phyloP scores from a whole-genome alignment of 192 early-diverging fungal genomes.

The Linnemannia schmuckeri region DNA sequence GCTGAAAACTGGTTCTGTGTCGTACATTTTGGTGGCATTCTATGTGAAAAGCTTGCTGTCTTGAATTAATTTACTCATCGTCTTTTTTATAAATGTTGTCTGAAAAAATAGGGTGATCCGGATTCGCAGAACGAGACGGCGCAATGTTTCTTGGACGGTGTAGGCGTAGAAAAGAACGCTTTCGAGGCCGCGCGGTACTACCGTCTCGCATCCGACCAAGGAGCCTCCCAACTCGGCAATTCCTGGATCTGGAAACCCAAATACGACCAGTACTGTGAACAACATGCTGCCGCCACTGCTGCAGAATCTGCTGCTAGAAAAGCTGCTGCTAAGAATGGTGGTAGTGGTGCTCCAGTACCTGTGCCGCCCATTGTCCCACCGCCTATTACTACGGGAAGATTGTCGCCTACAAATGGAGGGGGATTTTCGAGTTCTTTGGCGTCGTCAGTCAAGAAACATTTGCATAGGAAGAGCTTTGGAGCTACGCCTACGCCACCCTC shows the following conservation, averaged over 20 bases:
- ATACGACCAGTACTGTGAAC: constrained; percentile 68
- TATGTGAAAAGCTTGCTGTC: no score
- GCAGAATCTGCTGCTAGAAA: constrained; percentile 1
- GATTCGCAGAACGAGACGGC: constrained; percentile 77
- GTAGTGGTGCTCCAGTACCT: neutral
- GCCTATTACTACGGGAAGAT: neutral
- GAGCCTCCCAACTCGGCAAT: constrained; percentile 78
- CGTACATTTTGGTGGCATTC: neutral
- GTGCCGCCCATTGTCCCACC: neutral
- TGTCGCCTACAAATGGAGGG: neutral
- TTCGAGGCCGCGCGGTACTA: constrained; percentile 82
- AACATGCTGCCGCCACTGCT: constrained; percentile 14
- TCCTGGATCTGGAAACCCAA: constrained; percentile 89
- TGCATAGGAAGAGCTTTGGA: neutral
- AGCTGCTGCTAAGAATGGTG: neutral
- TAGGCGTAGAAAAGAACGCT: constrained; percentile 68
- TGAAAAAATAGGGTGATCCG: constrained; percentile 63
- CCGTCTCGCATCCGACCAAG: constrained; percentile 78
- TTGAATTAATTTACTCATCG: neutral
- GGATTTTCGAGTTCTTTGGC: constrained; percentile 1
- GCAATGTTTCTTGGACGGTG: constrained; percentile 71
- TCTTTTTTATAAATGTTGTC: neutral
- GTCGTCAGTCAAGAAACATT: neutral
- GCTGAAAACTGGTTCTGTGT: neutral
- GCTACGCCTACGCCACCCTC: neutral